Evolutionary conservation across 352 stramenopile genomes (phyloP).

Genomic region (Pythium scleroteichum): DNA sequence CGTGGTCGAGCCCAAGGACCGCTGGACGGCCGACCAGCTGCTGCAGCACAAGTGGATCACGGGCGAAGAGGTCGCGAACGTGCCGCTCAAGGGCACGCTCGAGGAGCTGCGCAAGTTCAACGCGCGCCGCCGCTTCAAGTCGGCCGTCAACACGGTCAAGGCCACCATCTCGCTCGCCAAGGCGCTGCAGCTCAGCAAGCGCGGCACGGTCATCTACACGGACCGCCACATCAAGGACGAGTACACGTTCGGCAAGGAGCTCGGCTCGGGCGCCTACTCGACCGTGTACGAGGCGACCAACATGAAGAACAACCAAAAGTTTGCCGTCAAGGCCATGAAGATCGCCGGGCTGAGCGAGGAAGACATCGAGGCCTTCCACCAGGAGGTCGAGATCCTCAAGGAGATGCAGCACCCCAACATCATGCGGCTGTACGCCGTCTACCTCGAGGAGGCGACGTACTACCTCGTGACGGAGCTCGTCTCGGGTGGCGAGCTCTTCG

Average conservation of each 20-base stretch:
- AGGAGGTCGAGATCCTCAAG: conserved; percentile 53
- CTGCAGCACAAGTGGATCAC: conserved; percentile 91
- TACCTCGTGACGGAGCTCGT: conserved; percentile 98
- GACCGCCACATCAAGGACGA: conserved; percentile 33
- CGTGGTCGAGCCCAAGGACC: conserved; percentile 77
- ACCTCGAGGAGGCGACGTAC: conserved; percentile 90
- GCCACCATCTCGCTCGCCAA: conserved; percentile 78
- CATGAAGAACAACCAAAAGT: conserved; percentile 43
- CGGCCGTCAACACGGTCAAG: conserved; percentile 90
- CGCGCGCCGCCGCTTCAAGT: conserved; percentile 93
- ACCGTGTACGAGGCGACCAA: conserved; percentile 48
- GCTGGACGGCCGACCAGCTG: conserved; percentile 71
- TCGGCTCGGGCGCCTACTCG: conserved; percentile 56
- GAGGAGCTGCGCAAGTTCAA: conserved; percentile 92
- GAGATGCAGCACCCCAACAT: conserved; percentile 90
- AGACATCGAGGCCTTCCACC: conserved; percentile 34
- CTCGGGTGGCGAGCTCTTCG: conserved; percentile 82
- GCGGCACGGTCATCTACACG: conserved; percentile 30
- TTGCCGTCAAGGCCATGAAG: conserved; percentile 62
- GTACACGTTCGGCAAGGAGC: conserved; percentile 39
- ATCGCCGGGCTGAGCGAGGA: conserved; percentile 25
- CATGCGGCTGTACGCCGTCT: conserved; percentile 90
- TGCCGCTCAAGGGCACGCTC: conserved; percentile 86
- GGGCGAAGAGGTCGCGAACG: conserved; percentile 55
- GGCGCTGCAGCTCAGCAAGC: conserved; percentile 47